Percentiles rank a stretch among this genome's conserved stretches.
phyloP scores from a whole-genome alignment of 768 basidiomycete species.

The Suillus lakei region DNA sequence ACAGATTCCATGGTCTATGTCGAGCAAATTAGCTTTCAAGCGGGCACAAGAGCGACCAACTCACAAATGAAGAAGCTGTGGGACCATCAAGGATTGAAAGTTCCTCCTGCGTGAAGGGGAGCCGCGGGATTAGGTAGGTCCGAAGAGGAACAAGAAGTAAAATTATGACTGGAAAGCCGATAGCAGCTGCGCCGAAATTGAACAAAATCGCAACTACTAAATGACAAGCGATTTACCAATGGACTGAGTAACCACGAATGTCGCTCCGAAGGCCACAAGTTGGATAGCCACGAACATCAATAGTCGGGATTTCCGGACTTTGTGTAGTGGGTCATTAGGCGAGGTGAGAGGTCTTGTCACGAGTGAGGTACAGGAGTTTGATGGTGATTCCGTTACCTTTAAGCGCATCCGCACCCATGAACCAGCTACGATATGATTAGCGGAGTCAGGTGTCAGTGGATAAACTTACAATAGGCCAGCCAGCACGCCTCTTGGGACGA shows the following conservation, averaged over 20 bases:
- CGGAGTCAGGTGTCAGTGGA: background rate
- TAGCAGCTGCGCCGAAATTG: conserved; percentile 60
- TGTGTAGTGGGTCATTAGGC: conserved; percentile 68
- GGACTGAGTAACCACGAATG: conserved; percentile 91
- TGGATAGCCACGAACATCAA: conserved; percentile 75
- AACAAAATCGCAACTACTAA: background rate
- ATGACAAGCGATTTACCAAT: conserved; percentile 54
- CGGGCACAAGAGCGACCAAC: conserved; percentile 33
- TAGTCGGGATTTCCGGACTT: conserved; percentile 77
- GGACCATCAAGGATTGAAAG: conserved; percentile 87
- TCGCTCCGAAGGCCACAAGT: conserved; percentile 82
- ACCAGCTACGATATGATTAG: conserved; percentile 61
- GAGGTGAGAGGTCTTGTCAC: conserved; percentile 70
- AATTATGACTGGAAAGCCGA: conserved; percentile 91
- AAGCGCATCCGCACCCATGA: conserved; percentile 88
- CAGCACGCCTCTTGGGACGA: conserved; percentile 83
- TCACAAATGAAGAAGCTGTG: conserved; percentile 84
- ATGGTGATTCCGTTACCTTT: conserved; percentile 81
- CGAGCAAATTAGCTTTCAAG: background rate
- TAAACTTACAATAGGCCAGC: conserved; percentile 84
- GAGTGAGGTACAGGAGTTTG: conserved; percentile 79
- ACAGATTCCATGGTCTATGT: conserved; percentile 50
- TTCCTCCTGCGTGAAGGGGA: conserved; percentile 80
- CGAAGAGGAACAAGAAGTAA: conserved; percentile 82
- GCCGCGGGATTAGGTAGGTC: conserved; percentile 66